These are phyloP conservation scores for Rhodomyrtus psidioides DNA, from an alignment of 441 rosid genomes.

Conservation along the genomic window DNA sequence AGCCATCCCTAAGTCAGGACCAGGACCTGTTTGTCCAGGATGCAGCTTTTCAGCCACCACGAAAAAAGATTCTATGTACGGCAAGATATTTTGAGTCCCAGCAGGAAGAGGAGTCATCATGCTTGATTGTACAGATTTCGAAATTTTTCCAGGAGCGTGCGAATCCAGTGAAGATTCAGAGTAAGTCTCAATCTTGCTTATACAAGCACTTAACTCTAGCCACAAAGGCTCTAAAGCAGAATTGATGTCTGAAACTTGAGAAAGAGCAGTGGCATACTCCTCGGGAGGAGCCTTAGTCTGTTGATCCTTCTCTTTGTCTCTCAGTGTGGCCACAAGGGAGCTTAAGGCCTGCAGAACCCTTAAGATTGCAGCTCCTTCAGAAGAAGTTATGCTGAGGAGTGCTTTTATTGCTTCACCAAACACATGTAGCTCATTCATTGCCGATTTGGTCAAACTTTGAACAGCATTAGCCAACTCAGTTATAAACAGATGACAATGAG, in stretches of 20 bases:
- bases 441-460: conserved; percentile 69
- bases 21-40: conserved; percentile 61
- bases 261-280: conserved; percentile 51
- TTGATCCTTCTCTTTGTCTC: conserved; percentile 51
- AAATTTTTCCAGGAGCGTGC: conserved; percentile 28
- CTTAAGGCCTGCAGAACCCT: conserved; percentile 92
- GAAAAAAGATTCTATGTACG: conserved; percentile 88
- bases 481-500: conserved; percentile 75
- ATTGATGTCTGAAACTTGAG: conserved; percentile 63
- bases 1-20: conserved; percentile 43
- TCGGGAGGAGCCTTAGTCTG: conserved; percentile 31
- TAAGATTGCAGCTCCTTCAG: conserved; percentile 91
- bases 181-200: conserved; percentile 81
- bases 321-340: conserved; percentile 57
- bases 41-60: conserved; percentile 85
- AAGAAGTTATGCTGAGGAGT: conserved; percentile 64
- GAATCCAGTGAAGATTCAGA: conserved; percentile 55
- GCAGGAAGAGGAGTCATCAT: conserved; percentile 79
- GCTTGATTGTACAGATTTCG: conserved; percentile 49
- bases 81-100: conserved; percentile 90
- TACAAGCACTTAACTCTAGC: conserved; percentile 79
- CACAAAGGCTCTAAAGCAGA: conserved; percentile 83
- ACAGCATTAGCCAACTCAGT: conserved; percentile 79
- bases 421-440: conserved; percentile 68
- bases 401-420: conserved; percentile 86